Evolutionary conservation across 179 eudicot species (phyloP).

Genomic region (Patellifolia procumbens): DNA sequence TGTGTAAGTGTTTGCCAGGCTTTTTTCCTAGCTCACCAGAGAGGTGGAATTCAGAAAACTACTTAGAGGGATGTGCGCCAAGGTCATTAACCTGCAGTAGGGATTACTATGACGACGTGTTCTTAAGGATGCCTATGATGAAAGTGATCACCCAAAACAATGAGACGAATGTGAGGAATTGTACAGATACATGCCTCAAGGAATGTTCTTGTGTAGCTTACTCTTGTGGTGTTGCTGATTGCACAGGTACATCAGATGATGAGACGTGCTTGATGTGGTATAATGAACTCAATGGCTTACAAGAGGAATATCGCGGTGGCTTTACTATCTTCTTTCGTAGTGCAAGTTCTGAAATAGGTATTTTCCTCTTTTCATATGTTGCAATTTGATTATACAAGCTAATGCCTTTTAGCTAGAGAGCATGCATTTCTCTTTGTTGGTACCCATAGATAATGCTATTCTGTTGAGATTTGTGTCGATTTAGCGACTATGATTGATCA

Average conservation of each 20-base stretch:
- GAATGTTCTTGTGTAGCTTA: conserved; percentile 38
- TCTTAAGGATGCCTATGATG: conserved; percentile 28
- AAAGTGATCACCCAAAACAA: not conserved
- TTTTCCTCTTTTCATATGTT: not conserved
- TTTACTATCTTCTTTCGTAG: not conserved
- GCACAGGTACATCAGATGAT: not conserved
- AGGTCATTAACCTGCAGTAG: not conserved
- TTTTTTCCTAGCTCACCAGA: conserved; percentile 15
- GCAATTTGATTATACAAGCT: not conserved
- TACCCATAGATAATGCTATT: too few relatives aligned
- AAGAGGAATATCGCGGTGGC: conserved; percentile 6
- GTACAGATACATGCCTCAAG: conserved; percentile 22
- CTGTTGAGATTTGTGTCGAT: too few relatives aligned
- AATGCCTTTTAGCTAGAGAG: too few relatives aligned
- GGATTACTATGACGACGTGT: conserved; percentile 7
- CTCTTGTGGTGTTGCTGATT: conserved; percentile 18
- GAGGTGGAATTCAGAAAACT: conserved; percentile 20
- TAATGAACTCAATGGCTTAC: conserved; percentile 1
- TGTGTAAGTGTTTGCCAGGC: conserved; percentile 39
- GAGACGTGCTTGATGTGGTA: conserved; percentile 30
- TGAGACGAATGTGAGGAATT: not conserved
- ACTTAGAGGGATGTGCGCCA: conserved; percentile 31
- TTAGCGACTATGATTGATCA: too few relatives aligned
- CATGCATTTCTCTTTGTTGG: too few relatives aligned
- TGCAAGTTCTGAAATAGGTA: conserved; percentile 15